Evolutionary conservation across 495 filamentous ascomycete genomes (phyloP), one percentile per base, ranked within the genome.

Genomic region (Neurospora tetraspora): DNA sequence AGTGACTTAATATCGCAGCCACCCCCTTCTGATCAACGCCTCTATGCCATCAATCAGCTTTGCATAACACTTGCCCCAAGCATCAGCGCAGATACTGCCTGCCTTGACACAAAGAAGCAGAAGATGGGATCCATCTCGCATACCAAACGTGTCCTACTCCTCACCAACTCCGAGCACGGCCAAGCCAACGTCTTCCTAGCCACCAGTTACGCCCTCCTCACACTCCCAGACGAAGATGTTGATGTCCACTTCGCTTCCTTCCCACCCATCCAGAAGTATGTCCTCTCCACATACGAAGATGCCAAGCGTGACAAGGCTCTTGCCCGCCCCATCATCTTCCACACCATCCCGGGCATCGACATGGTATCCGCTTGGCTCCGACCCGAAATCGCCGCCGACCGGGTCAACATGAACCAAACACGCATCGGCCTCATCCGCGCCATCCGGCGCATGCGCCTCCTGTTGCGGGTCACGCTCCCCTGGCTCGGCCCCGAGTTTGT

Each of bases 121-220:
- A 61, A 34, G 59, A 80, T 74, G 77, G 73, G 78, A 70, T 77
- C 77, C 43, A 18, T 69, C 31, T 36, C 73, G 36, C 5, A 47
- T 9, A 31, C 75, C 36, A 74, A 71, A 38, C 77, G 74, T 5
- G 79, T 86, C 18, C 79, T 89, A 11, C 85, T 89, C 69, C 76
- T 89, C 72, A 87, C 88, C 7, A 87, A 86, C 79, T 84, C 85
- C 53, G 88, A 89, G 73, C 81, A 85, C 70, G 88, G 88, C 20
- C 85, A 88, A 71, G 83, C 85, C 36, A 89, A 88, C 75, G 85
- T 88, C 34, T 81, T 84, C 40, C 82, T 89, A 1, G 87, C 88
- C 11, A 82, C 85, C 2, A 81, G 81, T 27, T 82, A 87, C 36
- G 86, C 87, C 69, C 83, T 89, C 1, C 76, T 88, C 36, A 74